Conservation (phyloP, 1,284 basidiomycete species). For the Apiotrichum gracile region DNA sequence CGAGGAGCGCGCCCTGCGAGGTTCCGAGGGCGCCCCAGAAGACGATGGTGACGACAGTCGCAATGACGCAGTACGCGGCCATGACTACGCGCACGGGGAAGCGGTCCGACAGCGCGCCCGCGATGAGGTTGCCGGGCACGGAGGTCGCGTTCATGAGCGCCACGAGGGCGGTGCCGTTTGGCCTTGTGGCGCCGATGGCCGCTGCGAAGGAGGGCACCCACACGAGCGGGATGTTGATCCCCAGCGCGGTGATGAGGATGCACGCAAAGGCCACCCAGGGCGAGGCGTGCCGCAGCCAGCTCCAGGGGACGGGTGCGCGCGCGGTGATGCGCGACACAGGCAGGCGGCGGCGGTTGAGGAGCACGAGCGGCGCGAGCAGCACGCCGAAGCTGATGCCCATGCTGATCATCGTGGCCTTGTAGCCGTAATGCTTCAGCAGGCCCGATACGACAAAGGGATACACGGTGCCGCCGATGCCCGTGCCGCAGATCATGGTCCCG, state of each 20-base stretch:
- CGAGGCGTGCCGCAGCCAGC: slow-evolving; percentile 22
- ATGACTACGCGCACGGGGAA: slow-evolving; percentile 32
- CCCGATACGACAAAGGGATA: slow-evolving; percentile 40
- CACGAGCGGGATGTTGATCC: slow-evolving; percentile 43
- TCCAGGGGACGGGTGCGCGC: slow-evolving; percentile 15
- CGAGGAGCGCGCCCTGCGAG: slow-evolving; percentile 22
- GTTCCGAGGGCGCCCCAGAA: slow-evolving; percentile 46
- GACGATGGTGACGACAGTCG: slow-evolving; percentile 26
- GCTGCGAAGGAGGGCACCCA: slow-evolving; percentile 43
- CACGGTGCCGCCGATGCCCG: slow-evolving; percentile 44
- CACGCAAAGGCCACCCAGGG: slow-evolving; percentile 32
- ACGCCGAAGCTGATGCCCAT: slow-evolving; percentile 34
- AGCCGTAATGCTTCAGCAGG: slow-evolving; percentile 40
- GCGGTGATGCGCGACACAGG: slow-evolving; percentile 17
- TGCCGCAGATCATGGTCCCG: slow-evolving; percentile 43
- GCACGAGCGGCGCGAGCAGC: slow-evolving; percentile 27
- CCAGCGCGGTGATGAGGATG: slow-evolving; percentile 37
- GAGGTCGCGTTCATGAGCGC: slow-evolving; percentile 41
- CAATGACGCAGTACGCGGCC: slow-evolving; percentile 26
- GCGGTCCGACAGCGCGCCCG: slow-evolving; percentile 40
- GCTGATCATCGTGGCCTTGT: slow-evolving; percentile 41
- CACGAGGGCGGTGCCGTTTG: slow-evolving; percentile 39
- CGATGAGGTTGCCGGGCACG: slow-evolving; percentile 27
- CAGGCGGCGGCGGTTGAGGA: slow-evolving; percentile 39
- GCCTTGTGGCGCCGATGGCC: slow-evolving; percentile 29